A percentile compares a stretch with the other conserved stretches of the same genome.
These are phyloP conservation scores for Neofusicoccum laricinum DNA, from an alignment of 2,329 filamentous ascomycete genomes.

Conservation along the genomic window DNA sequence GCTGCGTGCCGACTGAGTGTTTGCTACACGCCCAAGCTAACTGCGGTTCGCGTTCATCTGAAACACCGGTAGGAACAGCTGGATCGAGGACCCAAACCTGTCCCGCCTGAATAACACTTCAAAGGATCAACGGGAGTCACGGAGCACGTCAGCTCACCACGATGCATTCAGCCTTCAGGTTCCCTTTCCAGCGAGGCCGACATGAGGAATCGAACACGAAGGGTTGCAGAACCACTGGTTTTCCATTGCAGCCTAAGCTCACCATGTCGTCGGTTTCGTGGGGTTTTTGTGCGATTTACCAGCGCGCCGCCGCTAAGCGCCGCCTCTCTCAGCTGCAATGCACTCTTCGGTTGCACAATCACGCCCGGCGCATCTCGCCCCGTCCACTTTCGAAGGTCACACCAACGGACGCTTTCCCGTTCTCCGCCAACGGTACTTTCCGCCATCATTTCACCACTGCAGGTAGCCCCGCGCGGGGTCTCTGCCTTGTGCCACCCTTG, in stretches of 20 bases:
- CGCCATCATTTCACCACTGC: neutral
- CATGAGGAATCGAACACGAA: neutral
- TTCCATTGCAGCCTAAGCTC: neutral
- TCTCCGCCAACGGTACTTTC: neutral
- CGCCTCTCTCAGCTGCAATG: neutral
- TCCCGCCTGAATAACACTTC: neutral
- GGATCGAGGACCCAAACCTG: neutral
- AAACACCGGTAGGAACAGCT: neutral
- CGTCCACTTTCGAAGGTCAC: neutral
- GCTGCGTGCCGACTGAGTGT: neutral
- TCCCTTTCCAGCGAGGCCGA: neutral
- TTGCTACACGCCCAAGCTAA: neutral
- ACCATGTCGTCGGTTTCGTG: neutral
- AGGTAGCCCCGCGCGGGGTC: neutral
- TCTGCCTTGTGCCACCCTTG: neutral
- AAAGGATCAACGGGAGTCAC: neutral
- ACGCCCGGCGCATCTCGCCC: neutral
- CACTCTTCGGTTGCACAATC: neutral
- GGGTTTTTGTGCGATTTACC: neutral
- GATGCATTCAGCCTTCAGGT: neutral
- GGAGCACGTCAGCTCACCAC: neutral
- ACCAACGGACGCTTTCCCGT: constrained; percentile 5
- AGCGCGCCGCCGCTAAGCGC: constrained; percentile 3
- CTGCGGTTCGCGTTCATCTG: neutral
- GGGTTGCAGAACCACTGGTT: neutral